Evolutionary conservation across 495 filamentous ascomycete genomes (phyloP), one percentile per base, ranked within the genome.

Genomic region (Margaritispora aquatica): DNA sequence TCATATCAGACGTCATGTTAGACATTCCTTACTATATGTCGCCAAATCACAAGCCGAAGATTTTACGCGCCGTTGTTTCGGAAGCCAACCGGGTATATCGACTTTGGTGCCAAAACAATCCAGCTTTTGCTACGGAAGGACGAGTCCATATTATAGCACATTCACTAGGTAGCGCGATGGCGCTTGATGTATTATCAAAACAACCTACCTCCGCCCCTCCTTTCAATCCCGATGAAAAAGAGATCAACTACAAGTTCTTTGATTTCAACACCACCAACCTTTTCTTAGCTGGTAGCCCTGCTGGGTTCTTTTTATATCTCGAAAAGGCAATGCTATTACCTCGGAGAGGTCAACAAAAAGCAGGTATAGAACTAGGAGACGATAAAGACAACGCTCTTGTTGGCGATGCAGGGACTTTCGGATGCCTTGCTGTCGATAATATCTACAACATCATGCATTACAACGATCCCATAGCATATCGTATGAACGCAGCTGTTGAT

Each of bases 1-100:
- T 98, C 63, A 92, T 98, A 60, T 92, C 88, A 55, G 94, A 98
- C 69, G 91, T 98, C 56, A 96, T 98, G 89, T 84, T 96, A 4
- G 94, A 98, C 68, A 90, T 98, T 31, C 94, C 94, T 0, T 96
- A 96, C 65, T 98, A 97, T 71, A 83, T 98, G 61, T 96, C 92
- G 1, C 88, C n/a, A n/a, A n/a, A 94, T 64, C 94, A 96, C 71
- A 94, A 97, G 64, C 84, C 87, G 1, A 96, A 90, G 72, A 97
- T 98, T 92, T 86, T 96, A 26, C 79, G 85, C 54, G 93, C 92
- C 0, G 85, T 96, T 22, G 85, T 92, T n/a, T 77, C 76, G 65
- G 94, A 98, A 72, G 94, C 94, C 1, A 98, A 98, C 64, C 83
- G 94, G 1, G 87, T 98, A 3, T 97, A 93, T 67, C 83, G 88